Evolutionary conservation across 305 asterid genomes (phyloP), one percentile per base, ranked within the genome.

Genomic region (Euphrasia arctica): DNA sequence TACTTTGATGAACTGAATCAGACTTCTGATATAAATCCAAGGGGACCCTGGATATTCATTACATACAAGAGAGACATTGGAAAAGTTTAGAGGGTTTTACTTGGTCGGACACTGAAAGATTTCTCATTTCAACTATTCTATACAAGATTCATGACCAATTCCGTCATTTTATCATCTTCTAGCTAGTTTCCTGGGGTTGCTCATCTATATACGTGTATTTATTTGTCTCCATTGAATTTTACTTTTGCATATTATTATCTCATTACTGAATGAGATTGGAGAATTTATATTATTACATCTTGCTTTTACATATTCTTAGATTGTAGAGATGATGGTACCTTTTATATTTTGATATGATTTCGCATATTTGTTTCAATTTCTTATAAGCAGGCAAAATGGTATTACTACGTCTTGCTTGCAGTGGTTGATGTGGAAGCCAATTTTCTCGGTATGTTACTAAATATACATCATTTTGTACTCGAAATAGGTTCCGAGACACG

Each of bases 371-470:
- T n/a, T 32, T 54, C 13, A 31, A 65, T 63, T 45, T 69, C 42
- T 45, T 66, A 54, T 77, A 70, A 73, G 77, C 95, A 90, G 99
- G 84, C 89, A 60, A 86, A 83, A 80, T 93, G 99, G 97, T 88
- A 90, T 73, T 93, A 86, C 76, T 93, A 93, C 52, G 54, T 90
- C 67, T 77, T 91, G 74, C 94, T 93, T 68, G 99, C 90, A 73
- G 49, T 85, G 57, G 89, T 93, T 64, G 99, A 93, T 9, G 99
- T 93, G 72, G 99, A 93, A 83, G 99, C 91, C 75, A 93, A 93
- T 72, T 93, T 80, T 81, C 96, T 93, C 8, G 99, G 99, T 90
- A 76, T 78, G 82, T 75, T 62, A 49, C 67, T 58, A 25, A 28
- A 43, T 48, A 61, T 57, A 14, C 22, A 25, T 18, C 13, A 47